Evolutionary conservation across 2,329 filamentous ascomycete genomes (phyloP), one percentile per base, ranked within the genome.

Genomic region (Exophiala oligosperma): DNA sequence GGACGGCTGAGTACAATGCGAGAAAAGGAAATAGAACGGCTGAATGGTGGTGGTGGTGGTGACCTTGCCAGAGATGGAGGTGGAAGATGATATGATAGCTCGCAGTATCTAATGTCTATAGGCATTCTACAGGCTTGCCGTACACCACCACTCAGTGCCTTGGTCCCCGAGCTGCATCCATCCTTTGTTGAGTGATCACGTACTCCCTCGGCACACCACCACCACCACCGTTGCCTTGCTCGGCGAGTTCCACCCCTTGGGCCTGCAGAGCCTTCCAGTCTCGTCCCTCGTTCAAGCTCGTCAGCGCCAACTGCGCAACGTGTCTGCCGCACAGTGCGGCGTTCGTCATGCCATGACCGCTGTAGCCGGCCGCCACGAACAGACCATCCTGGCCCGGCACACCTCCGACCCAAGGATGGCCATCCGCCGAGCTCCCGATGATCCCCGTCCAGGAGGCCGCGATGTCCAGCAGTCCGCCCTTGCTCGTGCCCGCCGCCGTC

Each of bases 261-360:
- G 4, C n/a, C 35, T 55, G 32, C 12, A 46, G n/a, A 8, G 14
- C 21, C 24, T n/a, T 23, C 54, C 54, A 56, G 24, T 56, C 48
- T 21, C 21, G 35, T 7, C 40, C 49, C 24, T 40, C 17, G 17
- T 17, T 43, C 24, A 56, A 40, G 26, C 40, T 59, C 35, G 40
- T 41, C 11, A 57, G 24, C 3, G 61, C 60, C 56, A 64, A 40
- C 26, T 52, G 44, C 11, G 60, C 65, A 3, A 66, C 54, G 53
- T 58, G 55, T 11, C 63, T 50, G 9, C 64, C 63, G 51, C 66
- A 66, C 8, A 64, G 52, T 23, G 52, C 53, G 1, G 66, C 66
- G 40, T 66, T 67, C 1, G 85, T 85, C 86, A 88, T 88, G 0
- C 85, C 84, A 68, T 88, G 84, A 1, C 86, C 86, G 62, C 86